Evolutionary conservation across 2,329 filamentous ascomycete genomes (phyloP), one percentile per base, ranked within the genome.

Genomic region (Monosporascus sp.): DNA sequence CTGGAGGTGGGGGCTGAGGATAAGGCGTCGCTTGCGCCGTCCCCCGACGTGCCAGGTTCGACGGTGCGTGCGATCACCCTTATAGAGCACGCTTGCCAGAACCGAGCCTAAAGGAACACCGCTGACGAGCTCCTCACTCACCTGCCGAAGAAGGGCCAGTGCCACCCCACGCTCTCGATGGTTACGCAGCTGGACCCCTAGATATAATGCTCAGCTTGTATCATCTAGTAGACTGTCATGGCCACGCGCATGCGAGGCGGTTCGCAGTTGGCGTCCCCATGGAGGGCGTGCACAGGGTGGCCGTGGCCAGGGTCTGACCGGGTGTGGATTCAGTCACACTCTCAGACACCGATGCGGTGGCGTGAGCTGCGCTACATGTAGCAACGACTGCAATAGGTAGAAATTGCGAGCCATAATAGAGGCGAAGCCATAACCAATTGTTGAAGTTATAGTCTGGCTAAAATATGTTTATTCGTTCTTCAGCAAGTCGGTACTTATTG

Each of bases 221-320:
- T 45, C 46, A 27, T 8, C 24, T 56, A 3, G 45, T 59, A 24
- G 53, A 58, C 26, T n/a, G 38, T 9, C 38, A 53, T n/a, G 57
- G 55, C 5, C 50, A 45, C 11, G 52, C 37, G 24, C 57, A 58
- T n/a, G 20, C 52, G 5, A 37, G 53, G 8, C 53, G 58, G 17
- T 60, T 58, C 44, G 59, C 52, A 24, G 11, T 58, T 17, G 59
- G 59, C 3, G 55, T 60, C 1, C 59, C 57, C 17, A 60, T 56
- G 5, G 59, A 60, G 46, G 56, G 59, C 19, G 56, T 58, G 8
- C 56, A 59, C 38, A 57, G 56, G 56, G 56, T 57, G 37, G 56
- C 58, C 2, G 52, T 52, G n/a, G 55, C 52, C 20, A 54, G 52
- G 11, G 56, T 52, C 5, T 44, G 58, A n/a, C 56, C 58, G 7